phyloP scores from a whole-genome alignment of 2,329 filamentous ascomycete species.

The Blastomyces silverae region DNA sequence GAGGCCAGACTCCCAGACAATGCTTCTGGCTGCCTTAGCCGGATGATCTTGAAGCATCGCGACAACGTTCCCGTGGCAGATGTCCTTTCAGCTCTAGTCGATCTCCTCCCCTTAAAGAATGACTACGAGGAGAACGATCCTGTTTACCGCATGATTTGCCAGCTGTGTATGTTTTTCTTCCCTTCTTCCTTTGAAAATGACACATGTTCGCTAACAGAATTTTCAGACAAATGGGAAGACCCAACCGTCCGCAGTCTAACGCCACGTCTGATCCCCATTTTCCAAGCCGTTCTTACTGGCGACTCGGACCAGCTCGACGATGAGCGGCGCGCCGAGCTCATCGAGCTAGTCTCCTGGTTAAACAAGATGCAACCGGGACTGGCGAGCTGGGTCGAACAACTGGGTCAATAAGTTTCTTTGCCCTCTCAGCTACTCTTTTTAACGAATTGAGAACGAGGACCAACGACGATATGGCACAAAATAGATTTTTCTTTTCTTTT shows the following conservation, averaged over 20 bases:
- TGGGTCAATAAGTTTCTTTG: slow-evolving; percentile 15
- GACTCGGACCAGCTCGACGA: slow-evolving; percentile 45
- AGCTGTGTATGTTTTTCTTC: slow-evolving; percentile 59
- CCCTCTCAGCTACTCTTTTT: background rate
- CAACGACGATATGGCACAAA: slow-evolving; percentile 2
- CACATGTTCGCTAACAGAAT: slow-evolving; percentile 19
- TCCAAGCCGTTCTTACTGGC: slow-evolving; percentile 42
- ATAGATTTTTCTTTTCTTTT: background rate
- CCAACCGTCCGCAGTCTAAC: slow-evolving; percentile 42
- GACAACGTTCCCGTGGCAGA: slow-evolving; percentile 72
- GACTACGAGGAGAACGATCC: slow-evolving; percentile 97
- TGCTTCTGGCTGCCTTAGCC: slow-evolving; percentile 79
- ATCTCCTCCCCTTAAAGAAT: slow-evolving; percentile 77
- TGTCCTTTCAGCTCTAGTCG: slow-evolving; percentile 72
- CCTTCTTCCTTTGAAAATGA: slow-evolving; percentile 1
- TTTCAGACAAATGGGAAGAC: slow-evolving; percentile 43
- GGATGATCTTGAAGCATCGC: slow-evolving; percentile 88
- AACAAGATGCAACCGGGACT: slow-evolving; percentile 41
- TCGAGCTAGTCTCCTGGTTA: slow-evolving; percentile 45
- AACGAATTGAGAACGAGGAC: background rate
- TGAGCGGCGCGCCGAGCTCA: slow-evolving; percentile 42
- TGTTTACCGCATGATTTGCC: slow-evolving; percentile 81
- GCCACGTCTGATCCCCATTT: slow-evolving; percentile 42
- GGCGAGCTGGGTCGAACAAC: slow-evolving; percentile 33
- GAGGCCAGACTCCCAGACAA: slow-evolving; percentile 86